Base-by-base conservation (phyloP, 768 basidiomycete species). In the Suillus tomentosus region DNA sequence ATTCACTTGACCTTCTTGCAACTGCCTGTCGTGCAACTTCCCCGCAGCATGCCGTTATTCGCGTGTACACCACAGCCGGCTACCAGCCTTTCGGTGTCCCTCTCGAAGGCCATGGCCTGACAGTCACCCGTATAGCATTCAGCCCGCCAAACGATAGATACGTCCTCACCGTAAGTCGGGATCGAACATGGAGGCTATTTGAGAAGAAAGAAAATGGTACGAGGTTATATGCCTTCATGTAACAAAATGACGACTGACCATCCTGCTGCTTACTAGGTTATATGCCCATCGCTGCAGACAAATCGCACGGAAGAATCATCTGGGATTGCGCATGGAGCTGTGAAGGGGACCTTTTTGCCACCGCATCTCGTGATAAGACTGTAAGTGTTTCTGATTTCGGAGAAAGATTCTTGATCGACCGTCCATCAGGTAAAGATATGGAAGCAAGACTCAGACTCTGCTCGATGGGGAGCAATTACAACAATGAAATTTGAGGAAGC, bases 341-440 rank as follows among this genome's bases (percentile, higher is more conserved):
- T 1, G 89, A 93, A 68, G 87, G 88, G 8, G 84, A 88, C 68
- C 71, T 90, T 17, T 99, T 99, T 71, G 95, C 88, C 13, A 99
- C 97, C 3, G 96, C 93, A 1, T 95, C 96, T 3, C 85, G 97
- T 50, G 97, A 99, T 77, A 99, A 96, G 79, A 94, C 92, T 15
- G 96, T 94, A 68, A 62, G 84, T 67, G 19, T 22, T 27, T 2
- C 3, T 39, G n/a, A 57, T 31, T 45, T 27, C 0, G n/a, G 27
- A 11, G 11, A 47, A 14, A 51, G 22, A 8, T 3, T 22, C 17
- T 13, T 37, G 34, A 37, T 56, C 64, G 53, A 62, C 14, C 51
- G 36, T 37, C 5, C 15, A 19, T 45, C 57, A 96, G 95, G 90
- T 94, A 51, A 96, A 91, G 74, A 80, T 98, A 13, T 99, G 96